phyloP scores from a whole-genome alignment of 352 stramenopile species.

The Phytophthora sojae region DNA sequence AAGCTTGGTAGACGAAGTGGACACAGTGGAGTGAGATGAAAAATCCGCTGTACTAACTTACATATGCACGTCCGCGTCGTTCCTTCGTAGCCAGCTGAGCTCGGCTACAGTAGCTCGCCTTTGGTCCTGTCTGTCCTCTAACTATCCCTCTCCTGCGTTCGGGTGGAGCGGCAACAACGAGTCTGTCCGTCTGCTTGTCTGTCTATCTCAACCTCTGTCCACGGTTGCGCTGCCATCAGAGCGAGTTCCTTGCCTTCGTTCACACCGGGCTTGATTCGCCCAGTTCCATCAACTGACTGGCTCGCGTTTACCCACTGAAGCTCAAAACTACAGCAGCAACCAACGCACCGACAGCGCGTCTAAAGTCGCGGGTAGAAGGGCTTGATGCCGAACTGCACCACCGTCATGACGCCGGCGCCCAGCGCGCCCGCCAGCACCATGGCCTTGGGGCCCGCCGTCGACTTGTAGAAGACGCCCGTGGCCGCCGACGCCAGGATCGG shows the following conservation, averaged over 20 bases:
- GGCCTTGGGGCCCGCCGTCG: slow-evolving; percentile 81
- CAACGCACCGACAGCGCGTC: slow-evolving; percentile 22
- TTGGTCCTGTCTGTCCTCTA: slow-evolving; percentile 20
- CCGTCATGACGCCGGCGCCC: slow-evolving; percentile 81
- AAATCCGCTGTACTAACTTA: slow-evolving; percentile 47
- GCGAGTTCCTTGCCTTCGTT: neutral
- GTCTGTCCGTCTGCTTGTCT: too few species aligned
- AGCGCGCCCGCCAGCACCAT: slow-evolving; percentile 87
- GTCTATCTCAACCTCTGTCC: too few species aligned
- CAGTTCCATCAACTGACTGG: neutral
- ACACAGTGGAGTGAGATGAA: slow-evolving; percentile 14
- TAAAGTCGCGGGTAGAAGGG: slow-evolving; percentile 85
- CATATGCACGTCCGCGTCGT: slow-evolving; percentile 36
- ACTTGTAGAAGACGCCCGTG: slow-evolving; percentile 89
- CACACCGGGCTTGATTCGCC: slow-evolving; percentile 1
- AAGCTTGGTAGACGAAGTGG: too few species aligned
- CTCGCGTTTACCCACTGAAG: neutral
- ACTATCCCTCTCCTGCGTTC: slow-evolving; percentile 8
- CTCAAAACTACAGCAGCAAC: slow-evolving; percentile 25
- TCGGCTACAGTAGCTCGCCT: slow-evolving; percentile 10
- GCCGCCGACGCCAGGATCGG: slow-evolving; percentile 84
- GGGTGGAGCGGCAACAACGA: neutral
- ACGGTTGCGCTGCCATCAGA: slow-evolving; percentile 5
- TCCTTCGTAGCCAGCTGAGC: slow-evolving; percentile 8
- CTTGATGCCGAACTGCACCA: slow-evolving; percentile 89